Percentiles rank a stretch among this genome's conserved stretches.
These are phyloP conservation scores for Fagus crenata DNA, from an alignment of 306 rosid species.

Conservation along the genomic window DNA sequence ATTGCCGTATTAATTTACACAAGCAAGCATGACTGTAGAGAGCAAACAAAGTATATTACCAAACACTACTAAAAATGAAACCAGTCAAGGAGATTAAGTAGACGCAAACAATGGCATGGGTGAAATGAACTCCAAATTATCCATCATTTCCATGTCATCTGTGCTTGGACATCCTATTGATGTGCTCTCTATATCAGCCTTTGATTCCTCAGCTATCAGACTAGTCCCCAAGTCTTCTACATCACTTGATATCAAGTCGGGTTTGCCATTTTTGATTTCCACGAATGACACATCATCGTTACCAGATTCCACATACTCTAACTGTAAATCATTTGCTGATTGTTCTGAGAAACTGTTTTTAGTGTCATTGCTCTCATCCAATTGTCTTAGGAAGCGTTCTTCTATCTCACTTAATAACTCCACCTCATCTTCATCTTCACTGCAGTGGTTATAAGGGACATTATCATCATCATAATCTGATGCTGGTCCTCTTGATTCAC, in stretches of 20 bases:
- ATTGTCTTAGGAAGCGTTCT: constrained; percentile 61
- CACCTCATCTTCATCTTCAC: constrained; percentile 50
- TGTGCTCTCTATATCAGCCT: constrained; percentile 33
- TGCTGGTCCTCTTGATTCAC: constrained; percentile 49
- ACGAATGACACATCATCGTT: constrained; percentile 25
- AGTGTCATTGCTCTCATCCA: constrained; percentile 39
- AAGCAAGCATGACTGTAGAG: constrained; percentile 43
- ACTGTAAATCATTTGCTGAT: constrained; percentile 31
- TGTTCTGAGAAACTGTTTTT: constrained; percentile 38
- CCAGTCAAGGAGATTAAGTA: constrained; percentile 29
- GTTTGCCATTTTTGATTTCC: constrained; percentile 47
- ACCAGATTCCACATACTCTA: constrained; percentile 38
- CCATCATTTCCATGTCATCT: constrained; percentile 44
- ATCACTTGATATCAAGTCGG: constrained; percentile 40
- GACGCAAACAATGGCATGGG: constrained; percentile 35
- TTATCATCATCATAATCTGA: constrained; percentile 50
- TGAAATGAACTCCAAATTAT: constrained; percentile 41
- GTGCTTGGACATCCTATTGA: constrained; percentile 40
- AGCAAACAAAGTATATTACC: constrained; percentile 31
- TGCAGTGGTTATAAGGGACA: constrained; percentile 47
- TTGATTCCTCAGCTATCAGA: constrained; percentile 33
- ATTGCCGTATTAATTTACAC: constrained; percentile 45
- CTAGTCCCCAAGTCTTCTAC: constrained; percentile 42
- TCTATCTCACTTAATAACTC: constrained; percentile 56
- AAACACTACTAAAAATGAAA: constrained; percentile 12